Evolutionary conservation across 179 eudicot species (phyloP).

Genomic region (Spinacia oleracea): DNA sequence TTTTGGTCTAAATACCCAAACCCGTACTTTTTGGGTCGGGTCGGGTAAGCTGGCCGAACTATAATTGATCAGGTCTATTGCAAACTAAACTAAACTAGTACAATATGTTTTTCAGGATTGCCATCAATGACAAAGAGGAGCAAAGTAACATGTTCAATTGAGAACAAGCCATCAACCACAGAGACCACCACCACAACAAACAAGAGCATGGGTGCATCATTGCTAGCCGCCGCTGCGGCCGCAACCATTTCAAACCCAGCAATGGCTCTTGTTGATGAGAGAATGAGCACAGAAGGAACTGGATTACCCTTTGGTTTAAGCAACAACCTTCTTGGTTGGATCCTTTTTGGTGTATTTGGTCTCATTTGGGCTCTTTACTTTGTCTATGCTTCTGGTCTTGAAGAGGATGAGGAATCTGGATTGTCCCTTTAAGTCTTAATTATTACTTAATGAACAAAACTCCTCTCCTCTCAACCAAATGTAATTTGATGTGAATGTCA

Average conservation of each 20-base stretch:
- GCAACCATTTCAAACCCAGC: slow-evolving; percentile 75
- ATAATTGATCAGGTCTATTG: too few relatives aligned
- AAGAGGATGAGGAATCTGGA: slow-evolving; percentile 97
- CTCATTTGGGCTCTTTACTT: slow-evolving; percentile 80
- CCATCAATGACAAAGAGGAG: slow-evolving; percentile 65
- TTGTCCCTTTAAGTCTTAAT: slow-evolving; percentile 60
- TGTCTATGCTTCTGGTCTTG: slow-evolving; percentile 62
- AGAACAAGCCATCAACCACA: slow-evolving; percentile 35
- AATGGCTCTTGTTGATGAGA: slow-evolving; percentile 90
- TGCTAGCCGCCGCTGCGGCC: slow-evolving; percentile 56
- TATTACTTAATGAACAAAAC: not conserved
- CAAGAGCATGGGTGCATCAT: slow-evolving; percentile 49
- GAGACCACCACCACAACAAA: slow-evolving; percentile 33
- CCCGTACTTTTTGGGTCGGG: too few relatives aligned
- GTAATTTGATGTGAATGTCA: slow-evolving; percentile 19
- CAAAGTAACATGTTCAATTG: slow-evolving; percentile 67
- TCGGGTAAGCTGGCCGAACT: too few relatives aligned
- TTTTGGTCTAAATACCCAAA: too few relatives aligned
- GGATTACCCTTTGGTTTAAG: slow-evolving; percentile 94
- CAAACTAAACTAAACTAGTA: too few relatives aligned
- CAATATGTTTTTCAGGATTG: slow-evolving; percentile 69
- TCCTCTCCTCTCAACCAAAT: not conserved
- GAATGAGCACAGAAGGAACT: slow-evolving; percentile 96
- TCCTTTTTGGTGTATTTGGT: slow-evolving; percentile 72
- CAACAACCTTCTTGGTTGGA: slow-evolving; percentile 91